Base-by-base conservation (phyloP, 192 early-diverging fungal species). In the Coemansia sp. region DNA sequence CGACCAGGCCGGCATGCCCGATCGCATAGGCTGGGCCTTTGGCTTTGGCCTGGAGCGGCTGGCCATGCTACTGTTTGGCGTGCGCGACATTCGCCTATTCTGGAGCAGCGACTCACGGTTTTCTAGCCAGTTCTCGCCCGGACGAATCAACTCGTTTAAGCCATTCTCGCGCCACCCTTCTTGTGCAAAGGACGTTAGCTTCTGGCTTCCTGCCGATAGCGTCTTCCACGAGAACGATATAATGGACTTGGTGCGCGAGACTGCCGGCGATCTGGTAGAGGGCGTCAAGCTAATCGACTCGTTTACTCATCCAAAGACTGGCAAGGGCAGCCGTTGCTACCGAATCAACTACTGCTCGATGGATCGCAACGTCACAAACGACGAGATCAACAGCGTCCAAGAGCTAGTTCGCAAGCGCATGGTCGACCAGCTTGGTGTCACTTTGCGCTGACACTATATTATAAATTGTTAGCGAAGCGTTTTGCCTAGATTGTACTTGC, bases 1-100 rank as follows among this genome's bases (percentile, higher is more conserved):
- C 62, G 82, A 92, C 66, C 79, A 80, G 5, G 84, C 89, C 7
- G 90, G 89, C 22, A 83, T 87, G 49, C 24, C 86, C 1, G 88
- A 94, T 51, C 88, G 90, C 42, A 82, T 99, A 60, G 97, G 94
- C 24, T 99, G 97, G 97, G 97, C 97, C 20, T 97, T 97, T 79
- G 97, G 97, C n/a, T 85, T 97, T 64, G 97, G 97, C 11, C 85
- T 99, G 19, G 97, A 99, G 76, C 82, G 97, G 9, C 85, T 99
- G 56, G 94, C 97, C 0, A 94, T 99, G 94, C 92, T 97, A 8
- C 82, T 99, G 62, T 99, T 95, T 84, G 89, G 87, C 62, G 93
- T 99, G 27, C 94, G 94, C 0, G 97, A 99, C 68, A 99, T 99
- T 62, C 89, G 97, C 10, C 79, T 99, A 27, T 99, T 99, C 75